Conservation (phyloP, 768 basidiomycete genomes). For the Podaxis mareebaensis region DNA sequence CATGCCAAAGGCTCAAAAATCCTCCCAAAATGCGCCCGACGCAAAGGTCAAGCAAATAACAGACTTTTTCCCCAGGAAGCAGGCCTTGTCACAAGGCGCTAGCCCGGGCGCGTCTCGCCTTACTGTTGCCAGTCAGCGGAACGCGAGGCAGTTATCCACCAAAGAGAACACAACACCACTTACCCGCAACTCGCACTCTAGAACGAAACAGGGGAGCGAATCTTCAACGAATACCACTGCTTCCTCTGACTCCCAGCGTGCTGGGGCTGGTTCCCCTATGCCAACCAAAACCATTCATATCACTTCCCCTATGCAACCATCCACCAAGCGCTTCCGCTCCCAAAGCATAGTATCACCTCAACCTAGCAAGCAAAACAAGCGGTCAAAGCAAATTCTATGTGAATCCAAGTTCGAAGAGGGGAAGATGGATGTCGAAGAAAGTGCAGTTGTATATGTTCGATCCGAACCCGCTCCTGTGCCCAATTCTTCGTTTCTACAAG, state of each 20-base stretch:
- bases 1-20: constrained; percentile 14
- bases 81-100: neutral
- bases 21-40: constrained; percentile 4
- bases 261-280: neutral
- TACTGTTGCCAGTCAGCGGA: neutral
- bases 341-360: constrained; percentile 11
- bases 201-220: neutral
- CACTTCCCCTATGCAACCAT: constrained; percentile 10
- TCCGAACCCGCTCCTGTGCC: neutral
- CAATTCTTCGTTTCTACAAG: constrained; percentile 15
- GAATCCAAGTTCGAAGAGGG: constrained; percentile 2
- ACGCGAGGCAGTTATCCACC: neutral
- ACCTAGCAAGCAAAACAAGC: neutral
- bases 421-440: constrained; percentile 10
- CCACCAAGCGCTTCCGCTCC: constrained; percentile 13
- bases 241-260: neutral
- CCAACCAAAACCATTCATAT: neutral
- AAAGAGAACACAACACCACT: constrained; percentile 7
- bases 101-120: neutral
- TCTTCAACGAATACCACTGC: neutral
- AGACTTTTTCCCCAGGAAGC: constrained; percentile 14
- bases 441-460: constrained; percentile 5
- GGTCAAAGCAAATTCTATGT: constrained; percentile 5
- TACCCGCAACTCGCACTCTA: neutral
- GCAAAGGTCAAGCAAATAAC: constrained; percentile 13